phyloP scores from a whole-genome alignment of 352 stramenopile genomes.

The Phytophthora pini region DNA sequence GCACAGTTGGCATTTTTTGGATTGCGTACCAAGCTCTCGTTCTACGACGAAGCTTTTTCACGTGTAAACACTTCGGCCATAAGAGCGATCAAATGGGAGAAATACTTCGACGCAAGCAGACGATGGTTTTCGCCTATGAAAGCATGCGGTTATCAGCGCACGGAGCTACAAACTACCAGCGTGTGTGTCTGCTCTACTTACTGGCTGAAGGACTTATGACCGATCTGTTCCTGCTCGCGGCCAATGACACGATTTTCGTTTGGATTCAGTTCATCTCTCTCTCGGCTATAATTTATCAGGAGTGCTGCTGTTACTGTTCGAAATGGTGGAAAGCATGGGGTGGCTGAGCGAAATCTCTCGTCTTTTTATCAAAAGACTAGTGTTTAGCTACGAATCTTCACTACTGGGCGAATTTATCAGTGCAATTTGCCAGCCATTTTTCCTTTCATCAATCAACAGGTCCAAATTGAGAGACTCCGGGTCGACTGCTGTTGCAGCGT shows the following conservation, averaged over 20 bases:
- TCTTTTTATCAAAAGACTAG: background rate
- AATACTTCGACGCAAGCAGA: background rate
- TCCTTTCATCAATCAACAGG: background rate
- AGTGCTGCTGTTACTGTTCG: background rate
- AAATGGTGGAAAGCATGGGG: slow-evolving; percentile 3
- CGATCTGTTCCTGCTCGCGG: background rate
- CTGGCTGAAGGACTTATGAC: background rate
- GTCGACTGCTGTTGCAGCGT: background rate
- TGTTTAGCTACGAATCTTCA: slow-evolving; percentile 3
- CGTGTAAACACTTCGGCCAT: background rate
- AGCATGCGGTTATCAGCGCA: background rate
- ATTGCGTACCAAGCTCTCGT: background rate
- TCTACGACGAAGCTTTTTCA: background rate
- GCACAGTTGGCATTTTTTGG: background rate
- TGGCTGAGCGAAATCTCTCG: background rate
- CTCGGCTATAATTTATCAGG: background rate
- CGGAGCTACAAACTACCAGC: background rate
- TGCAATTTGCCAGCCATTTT: background rate
- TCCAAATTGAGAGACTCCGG: background rate
- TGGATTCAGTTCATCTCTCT: background rate
- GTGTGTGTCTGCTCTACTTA: background rate
- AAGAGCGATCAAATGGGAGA: background rate
- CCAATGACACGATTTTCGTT: background rate
- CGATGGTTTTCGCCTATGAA: background rate
- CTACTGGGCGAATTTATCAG: background rate